These are phyloP conservation scores for Diaporthe ampelina DNA, from an alignment of 2,329 filamentous ascomycete species.

Conservation along the genomic window DNA sequence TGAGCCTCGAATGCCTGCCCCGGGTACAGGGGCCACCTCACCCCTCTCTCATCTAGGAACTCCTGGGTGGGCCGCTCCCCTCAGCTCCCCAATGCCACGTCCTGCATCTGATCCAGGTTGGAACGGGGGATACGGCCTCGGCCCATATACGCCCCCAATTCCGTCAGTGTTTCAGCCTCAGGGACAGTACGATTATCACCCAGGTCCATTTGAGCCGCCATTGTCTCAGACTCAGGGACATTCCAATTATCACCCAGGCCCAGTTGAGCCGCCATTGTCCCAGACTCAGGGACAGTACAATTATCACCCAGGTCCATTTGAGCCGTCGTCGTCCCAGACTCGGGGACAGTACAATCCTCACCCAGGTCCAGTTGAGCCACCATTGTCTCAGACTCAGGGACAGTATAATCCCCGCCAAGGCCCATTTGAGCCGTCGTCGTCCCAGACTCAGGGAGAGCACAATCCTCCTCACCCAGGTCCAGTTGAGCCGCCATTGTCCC, in stretches of 20 bases:
- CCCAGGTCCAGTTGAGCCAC: too few species aligned
- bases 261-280: background rate
- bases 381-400: background rate
- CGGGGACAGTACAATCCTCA: too few species aligned
- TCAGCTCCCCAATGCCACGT: too few species aligned
- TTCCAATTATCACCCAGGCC: too few species aligned
- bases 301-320: background rate
- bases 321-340: too few species aligned
- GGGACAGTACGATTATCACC: background rate
- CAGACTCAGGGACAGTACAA: background rate
- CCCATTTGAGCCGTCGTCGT: too few species aligned
- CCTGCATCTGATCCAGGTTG: background rate
- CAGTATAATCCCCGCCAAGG: too few species aligned
- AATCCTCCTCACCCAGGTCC: too few species aligned
- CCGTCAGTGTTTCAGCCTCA: background rate
- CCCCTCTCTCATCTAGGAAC: background rate
- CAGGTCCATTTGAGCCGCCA: background rate
- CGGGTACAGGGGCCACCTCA: background rate
- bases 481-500: background rate
- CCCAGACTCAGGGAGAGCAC: too few species aligned
- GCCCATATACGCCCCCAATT: background rate
- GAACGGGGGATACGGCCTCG: background rate
- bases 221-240: too few species aligned
- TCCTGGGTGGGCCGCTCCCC: too few species aligned
- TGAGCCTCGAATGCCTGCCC: too few species aligned